Evolutionary conservation across 495 filamentous ascomycete genomes (phyloP).

Genomic region (Talaromyces trachyspermus): DNA sequence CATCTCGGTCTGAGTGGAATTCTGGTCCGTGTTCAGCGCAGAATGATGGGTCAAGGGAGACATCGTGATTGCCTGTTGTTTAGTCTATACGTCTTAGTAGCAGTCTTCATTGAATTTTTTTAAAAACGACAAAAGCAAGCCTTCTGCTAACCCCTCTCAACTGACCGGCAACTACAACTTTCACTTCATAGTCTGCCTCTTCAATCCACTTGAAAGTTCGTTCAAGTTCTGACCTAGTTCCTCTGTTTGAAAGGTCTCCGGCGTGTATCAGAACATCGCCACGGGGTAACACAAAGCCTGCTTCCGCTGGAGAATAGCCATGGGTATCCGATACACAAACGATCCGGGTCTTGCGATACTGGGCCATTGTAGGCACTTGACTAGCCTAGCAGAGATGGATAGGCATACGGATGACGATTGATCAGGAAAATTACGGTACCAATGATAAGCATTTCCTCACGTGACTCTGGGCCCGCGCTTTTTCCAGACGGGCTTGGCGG

Average conservation of each 20-base stretch:
- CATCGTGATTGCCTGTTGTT: constrained; percentile 66
- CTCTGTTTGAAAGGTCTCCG: constrained; percentile 53
- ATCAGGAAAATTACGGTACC: no score
- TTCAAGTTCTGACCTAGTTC: constrained; percentile 43
- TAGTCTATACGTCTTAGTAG: background rate
- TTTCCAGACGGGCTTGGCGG: background rate
- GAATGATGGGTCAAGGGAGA: constrained; percentile 60
- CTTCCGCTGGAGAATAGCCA: constrained; percentile 43
- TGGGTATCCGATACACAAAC: constrained; percentile 59
- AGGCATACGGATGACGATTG: no score
- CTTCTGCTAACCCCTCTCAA: constrained; percentile 3
- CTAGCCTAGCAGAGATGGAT: background rate
- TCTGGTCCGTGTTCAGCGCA: constrained; percentile 47
- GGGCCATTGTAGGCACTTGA: background rate
- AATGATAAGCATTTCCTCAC: no score
- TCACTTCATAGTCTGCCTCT: constrained; percentile 47
- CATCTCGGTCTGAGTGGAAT: constrained; percentile 57
- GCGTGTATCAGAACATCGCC: constrained; percentile 58
- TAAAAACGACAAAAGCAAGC: no score
- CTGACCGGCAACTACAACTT: constrained; percentile 53
- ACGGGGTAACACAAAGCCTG: constrained; percentile 45
- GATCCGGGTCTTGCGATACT: constrained; percentile 43
- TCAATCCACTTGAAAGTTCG: constrained; percentile 51
- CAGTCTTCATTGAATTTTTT: background rate
- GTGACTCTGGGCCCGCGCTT: no score